Conservation (phyloP, 2,329 filamentous ascomycete species). For the Alternaria dauci region DNA sequence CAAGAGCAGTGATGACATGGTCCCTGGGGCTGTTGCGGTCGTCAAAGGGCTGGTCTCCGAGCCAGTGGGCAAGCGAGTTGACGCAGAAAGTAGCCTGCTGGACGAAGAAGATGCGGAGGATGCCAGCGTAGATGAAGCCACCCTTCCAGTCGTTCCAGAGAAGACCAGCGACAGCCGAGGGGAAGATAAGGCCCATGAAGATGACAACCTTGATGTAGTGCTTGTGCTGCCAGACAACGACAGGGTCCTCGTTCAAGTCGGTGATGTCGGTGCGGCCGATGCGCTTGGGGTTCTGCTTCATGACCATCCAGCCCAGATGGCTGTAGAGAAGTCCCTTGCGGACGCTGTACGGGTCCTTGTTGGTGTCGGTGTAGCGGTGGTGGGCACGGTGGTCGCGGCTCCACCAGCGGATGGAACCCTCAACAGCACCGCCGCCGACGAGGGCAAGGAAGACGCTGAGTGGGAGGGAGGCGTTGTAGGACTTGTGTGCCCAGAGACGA, state of each 20-base stretch:
- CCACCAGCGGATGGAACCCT: conserved; percentile 63
- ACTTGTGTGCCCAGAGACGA: conserved; percentile 73
- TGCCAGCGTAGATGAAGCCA: conserved; percentile 61
- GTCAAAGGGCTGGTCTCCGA: conserved; percentile 58
- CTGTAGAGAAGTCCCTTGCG: conserved; percentile 62
- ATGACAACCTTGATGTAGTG: conserved; percentile 59
- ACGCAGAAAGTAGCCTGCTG: conserved; percentile 64
- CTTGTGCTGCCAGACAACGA: conserved; percentile 61
- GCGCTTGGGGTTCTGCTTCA: conserved; percentile 64
- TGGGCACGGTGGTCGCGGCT: conserved; percentile 60
- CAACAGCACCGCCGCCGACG: conserved; percentile 59
- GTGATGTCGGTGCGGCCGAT: conserved; percentile 62
- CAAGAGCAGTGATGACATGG: conserved; percentile 54
- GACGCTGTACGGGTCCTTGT: conserved; percentile 63
- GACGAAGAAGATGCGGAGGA: conserved; percentile 62
- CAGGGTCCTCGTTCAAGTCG: conserved; percentile 60
- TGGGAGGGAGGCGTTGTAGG: conserved; percentile 56
- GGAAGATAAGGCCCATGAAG: conserved; percentile 59
- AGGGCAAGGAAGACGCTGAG: conserved; percentile 59
- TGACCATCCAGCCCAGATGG: conserved; percentile 63
- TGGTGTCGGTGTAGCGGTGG: conserved; percentile 62
- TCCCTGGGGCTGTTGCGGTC: conserved; percentile 56
- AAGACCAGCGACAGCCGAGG: conserved; percentile 58
- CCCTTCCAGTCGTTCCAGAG: conserved; percentile 61
- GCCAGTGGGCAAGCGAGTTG: conserved; percentile 64